These are phyloP conservation scores for Talaromyces sp. DNA, from an alignment of 2,329 filamentous ascomycete species.

Conservation along the genomic window DNA sequence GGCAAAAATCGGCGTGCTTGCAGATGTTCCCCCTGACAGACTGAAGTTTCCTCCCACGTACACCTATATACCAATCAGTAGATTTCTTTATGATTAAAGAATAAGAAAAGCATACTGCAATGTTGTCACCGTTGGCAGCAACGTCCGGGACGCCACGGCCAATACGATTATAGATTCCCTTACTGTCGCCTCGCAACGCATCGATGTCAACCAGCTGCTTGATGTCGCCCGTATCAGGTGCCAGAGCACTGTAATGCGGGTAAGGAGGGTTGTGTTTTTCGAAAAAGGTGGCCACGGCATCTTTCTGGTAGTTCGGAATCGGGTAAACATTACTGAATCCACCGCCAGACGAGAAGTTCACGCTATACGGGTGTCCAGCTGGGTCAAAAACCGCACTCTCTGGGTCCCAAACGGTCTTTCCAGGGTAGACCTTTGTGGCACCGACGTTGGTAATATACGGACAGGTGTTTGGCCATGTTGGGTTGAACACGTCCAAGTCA, in stretches of 20 bases:
- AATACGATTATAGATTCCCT: constrained; percentile 7
- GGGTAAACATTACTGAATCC: constrained; percentile 9
- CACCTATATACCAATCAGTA: neutral
- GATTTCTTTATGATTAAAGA: neutral
- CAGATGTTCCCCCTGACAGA: constrained; percentile 7
- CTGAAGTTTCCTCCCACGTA: constrained; percentile 5
- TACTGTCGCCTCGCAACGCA: constrained; percentile 1
- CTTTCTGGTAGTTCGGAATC: constrained; percentile 5
- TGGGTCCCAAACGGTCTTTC: constrained; percentile 7
- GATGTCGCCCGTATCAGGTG: constrained; percentile 6
- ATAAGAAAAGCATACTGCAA: constrained; percentile 1
- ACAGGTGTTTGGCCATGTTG: constrained; percentile 10
- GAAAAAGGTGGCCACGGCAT: constrained; percentile 7
- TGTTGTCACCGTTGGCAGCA: constrained; percentile 10
- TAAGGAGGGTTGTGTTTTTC: constrained; percentile 9
- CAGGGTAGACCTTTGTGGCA: constrained; percentile 10
- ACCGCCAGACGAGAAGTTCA: constrained; percentile 8
- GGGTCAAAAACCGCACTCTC: constrained; percentile 9
- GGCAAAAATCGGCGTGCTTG: constrained; percentile 11
- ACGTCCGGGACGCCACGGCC: constrained; percentile 8
- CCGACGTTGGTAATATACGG: constrained; percentile 9
- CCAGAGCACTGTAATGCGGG: constrained; percentile 8
- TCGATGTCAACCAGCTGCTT: constrained; percentile 9
- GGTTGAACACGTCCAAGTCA: constrained; percentile 9
- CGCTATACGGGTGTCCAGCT: constrained; percentile 1